A percentile compares a stretch with the other conserved stretches of the same genome.
phyloP scores from a whole-genome alignment of 768 basidiomycete genomes.

The Tephrocybe sp. region DNA sequence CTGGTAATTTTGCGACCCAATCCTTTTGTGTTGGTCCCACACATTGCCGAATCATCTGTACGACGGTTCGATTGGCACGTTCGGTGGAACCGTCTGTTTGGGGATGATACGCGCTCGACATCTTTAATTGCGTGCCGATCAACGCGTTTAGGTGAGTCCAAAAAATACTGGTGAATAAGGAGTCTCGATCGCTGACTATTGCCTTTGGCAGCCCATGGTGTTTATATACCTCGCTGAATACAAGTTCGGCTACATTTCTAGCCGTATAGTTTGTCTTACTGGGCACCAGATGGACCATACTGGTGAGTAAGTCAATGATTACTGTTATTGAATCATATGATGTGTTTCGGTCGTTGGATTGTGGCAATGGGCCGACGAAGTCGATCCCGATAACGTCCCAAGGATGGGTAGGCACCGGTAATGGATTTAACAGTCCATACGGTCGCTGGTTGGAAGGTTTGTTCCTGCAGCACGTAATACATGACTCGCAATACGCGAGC shows the following conservation, averaged over 20 bases:
- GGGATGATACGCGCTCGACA: not conserved
- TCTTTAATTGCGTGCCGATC: not conserved
- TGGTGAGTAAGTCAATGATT: not conserved
- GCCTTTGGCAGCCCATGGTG: not conserved
- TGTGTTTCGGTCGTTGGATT: not conserved
- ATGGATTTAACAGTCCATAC: not conserved
- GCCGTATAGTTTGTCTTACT: not conserved
- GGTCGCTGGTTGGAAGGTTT: not conserved
- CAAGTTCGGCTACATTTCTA: not conserved
- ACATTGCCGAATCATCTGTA: not conserved
- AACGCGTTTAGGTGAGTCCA: not conserved
- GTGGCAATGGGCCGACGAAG: not conserved
- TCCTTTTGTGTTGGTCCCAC: not conserved
- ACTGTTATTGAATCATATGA: not conserved
- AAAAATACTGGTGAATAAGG: not conserved
- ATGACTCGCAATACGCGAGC: not conserved
- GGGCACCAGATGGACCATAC: not conserved
- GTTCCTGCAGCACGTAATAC: not conserved
- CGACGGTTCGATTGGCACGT: not conserved
- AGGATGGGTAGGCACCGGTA: not conserved
- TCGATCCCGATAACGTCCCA: conserved; percentile 1
- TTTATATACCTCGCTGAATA: not conserved
- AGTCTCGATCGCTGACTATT: conserved; percentile 1
- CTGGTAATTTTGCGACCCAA: not conserved
- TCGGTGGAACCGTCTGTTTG: not conserved